Percentiles rank a stretch among this genome's conserved stretches.
phyloP scores from a whole-genome alignment of 176 grass and related monocot species.

The Oropetium thomaeum region DNA sequence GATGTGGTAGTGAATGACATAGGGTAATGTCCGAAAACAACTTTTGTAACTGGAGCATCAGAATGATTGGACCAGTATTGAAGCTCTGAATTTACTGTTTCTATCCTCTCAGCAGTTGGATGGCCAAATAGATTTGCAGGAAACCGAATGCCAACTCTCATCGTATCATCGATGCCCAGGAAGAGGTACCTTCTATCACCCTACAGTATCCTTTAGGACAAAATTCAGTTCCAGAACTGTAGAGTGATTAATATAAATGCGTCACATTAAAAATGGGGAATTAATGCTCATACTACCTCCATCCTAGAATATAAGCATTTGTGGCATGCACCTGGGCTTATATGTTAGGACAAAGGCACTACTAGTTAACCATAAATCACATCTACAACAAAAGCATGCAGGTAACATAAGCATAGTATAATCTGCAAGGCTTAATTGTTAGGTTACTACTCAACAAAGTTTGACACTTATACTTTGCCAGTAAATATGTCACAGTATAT shows the following conservation, averaged over 20 bases:
- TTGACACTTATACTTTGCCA: constrained; percentile 19
- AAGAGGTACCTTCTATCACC: constrained; percentile 73
- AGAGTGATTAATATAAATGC: constrained; percentile 10
- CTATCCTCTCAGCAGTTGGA: constrained; percentile 61
- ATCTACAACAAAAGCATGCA: neutral
- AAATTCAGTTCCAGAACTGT: constrained; percentile 44
- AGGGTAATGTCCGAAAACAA: constrained; percentile 79
- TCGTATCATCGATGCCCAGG: constrained; percentile 84
- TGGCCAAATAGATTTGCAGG: constrained; percentile 91
- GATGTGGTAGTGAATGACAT: constrained; percentile 81
- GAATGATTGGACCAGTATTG: constrained; percentile 54
- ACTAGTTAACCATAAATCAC: neutral
- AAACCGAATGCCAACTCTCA: constrained; percentile 69
- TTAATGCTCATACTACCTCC: neutral
- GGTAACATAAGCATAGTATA: constrained; percentile 6
- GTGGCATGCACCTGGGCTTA: neutral
- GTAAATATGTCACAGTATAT: constrained; percentile 19
- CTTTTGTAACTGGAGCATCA: constrained; percentile 50
- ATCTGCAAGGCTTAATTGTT: neutral
- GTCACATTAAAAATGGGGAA: neutral
- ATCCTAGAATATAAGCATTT: neutral
- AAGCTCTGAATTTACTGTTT: constrained; percentile 59
- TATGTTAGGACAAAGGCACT: neutral
- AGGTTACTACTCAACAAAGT: constrained; percentile 1
- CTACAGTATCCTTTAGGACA: constrained; percentile 62